phyloP scores from a whole-genome alignment of 2,329 filamentous ascomycete genomes.

The Westerdykella sp. region DNA sequence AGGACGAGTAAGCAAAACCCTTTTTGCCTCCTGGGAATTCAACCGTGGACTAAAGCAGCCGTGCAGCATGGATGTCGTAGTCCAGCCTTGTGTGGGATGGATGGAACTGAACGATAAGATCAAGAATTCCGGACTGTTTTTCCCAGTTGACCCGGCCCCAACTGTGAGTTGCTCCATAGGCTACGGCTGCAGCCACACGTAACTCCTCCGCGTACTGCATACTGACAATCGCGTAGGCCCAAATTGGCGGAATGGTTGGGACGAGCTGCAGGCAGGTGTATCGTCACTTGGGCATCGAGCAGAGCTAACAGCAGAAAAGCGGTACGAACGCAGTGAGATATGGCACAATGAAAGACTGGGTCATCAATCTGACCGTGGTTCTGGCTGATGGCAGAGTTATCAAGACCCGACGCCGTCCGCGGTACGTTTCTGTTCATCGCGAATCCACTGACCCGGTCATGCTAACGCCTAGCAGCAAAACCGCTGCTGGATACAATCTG shows the following conservation, averaged over 20 bases:
- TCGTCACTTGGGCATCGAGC: not conserved
- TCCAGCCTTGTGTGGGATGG: constrained; percentile 90
- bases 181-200: not conserved
- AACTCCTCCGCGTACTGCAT: constrained; percentile 4
- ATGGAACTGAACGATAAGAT: constrained; percentile 76
- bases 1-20: constrained; percentile 54
- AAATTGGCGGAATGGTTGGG: constrained; percentile 77
- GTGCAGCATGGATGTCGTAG: constrained; percentile 72
- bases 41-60: constrained; percentile 13
- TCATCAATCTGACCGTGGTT: constrained; percentile 75
- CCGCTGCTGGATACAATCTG: constrained; percentile 76
- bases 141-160: constrained; percentile 81
- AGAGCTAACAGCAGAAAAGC: constrained; percentile 41
- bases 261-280: constrained; percentile 52
- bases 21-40: not conserved
- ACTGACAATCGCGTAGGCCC: constrained; percentile 45
- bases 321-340: constrained; percentile 77
- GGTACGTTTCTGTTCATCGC: constrained; percentile 31
- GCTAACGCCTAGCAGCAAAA: constrained; percentile 48
- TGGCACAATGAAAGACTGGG: constrained; percentile 84
- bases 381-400: constrained; percentile 72
- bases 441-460: not conserved
- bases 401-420: constrained; percentile 70
- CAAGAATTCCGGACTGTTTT: constrained; percentile 72
- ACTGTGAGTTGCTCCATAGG: constrained; percentile 26